Conservation (phyloP, 192 early-diverging fungal genomes). For the Fimicolochytrium jonesii region DNA sequence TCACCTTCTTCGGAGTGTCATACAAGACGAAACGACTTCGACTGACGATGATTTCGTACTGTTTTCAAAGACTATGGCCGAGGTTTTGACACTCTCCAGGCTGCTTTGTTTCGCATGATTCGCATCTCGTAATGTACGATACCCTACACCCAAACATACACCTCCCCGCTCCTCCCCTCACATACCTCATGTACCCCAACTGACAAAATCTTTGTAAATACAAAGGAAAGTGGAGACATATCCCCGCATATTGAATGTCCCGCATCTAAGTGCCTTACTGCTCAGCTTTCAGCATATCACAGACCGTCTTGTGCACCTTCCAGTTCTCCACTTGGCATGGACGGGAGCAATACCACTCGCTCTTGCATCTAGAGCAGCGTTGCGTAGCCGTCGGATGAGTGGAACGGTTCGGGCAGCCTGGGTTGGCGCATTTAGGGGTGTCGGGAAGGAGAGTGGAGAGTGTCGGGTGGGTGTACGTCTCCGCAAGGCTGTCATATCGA, state of each 20-base stretch:
- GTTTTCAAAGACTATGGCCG: constrained; percentile 25
- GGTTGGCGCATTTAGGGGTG: constrained; percentile 12
- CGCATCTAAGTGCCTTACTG: too few species aligned
- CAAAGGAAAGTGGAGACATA: not conserved
- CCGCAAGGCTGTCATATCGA: constrained; percentile 7
- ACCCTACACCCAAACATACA: too few species aligned
- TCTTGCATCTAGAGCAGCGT: constrained; percentile 47
- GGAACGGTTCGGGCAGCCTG: constrained; percentile 6
- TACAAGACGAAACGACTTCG: not conserved
- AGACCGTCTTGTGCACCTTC: constrained; percentile 15
- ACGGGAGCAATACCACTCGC: constrained; percentile 52
- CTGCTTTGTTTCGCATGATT: constrained; percentile 1
- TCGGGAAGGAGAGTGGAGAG: constrained; percentile 11
- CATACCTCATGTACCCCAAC: not conserved
- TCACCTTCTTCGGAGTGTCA: constrained; percentile 18
- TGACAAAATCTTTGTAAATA: not conserved
- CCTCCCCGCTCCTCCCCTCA: too few species aligned
- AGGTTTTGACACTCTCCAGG: constrained; percentile 24
- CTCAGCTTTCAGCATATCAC: constrained; percentile 13
- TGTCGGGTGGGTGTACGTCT: constrained; percentile 17
- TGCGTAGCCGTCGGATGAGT: constrained; percentile 32
- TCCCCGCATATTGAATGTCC: too few species aligned
- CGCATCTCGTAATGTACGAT: not conserved
- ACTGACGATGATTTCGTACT: constrained; percentile 7
- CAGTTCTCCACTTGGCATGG: constrained; percentile 18